phyloP scores from a whole-genome alignment of 192 early-diverging fungal species.

The Dissophora ornata region DNA sequence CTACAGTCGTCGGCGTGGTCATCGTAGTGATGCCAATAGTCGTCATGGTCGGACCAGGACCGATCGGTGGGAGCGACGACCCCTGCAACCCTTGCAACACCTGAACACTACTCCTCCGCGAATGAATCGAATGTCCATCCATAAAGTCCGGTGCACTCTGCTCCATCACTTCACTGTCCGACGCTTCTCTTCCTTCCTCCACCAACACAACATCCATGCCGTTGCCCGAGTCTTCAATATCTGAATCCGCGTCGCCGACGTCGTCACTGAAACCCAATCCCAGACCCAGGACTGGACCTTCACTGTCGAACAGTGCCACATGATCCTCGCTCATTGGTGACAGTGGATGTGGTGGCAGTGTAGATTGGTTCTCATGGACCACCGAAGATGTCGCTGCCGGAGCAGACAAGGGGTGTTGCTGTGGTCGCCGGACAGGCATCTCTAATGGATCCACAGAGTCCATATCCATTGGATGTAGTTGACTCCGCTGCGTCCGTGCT shows the following conservation, averaged over 20 bases:
- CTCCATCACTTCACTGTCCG: conserved; percentile 46
- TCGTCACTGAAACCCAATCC: neutral
- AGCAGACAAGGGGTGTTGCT: neutral
- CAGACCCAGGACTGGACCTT: conserved; percentile 4
- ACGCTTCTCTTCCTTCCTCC: conserved; percentile 40
- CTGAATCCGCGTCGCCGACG: neutral
- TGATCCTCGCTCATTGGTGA: too few species aligned
- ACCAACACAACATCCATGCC: conserved; percentile 27
- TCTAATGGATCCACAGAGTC: conserved; percentile 43
- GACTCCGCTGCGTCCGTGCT: conserved; percentile 22
- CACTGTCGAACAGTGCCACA: too few species aligned
- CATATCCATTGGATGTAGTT: conserved; percentile 37
- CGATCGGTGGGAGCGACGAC: neutral
- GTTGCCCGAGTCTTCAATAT: conserved; percentile 1
- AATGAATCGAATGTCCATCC: conserved; percentile 44
- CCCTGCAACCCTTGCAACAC: neutral
- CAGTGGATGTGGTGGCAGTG: too few species aligned
- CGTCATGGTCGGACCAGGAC: too few species aligned
- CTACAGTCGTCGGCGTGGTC: too few species aligned
- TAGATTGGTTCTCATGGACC: neutral
- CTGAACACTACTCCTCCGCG: conserved; percentile 36
- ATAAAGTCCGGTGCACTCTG: conserved; percentile 39
- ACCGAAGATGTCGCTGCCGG: neutral
- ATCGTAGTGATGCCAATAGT: too few species aligned
- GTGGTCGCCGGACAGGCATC: neutral